These are phyloP conservation scores for Phlebiopsis flavidoalba DNA, from an alignment of 768 basidiomycete genomes.

Conservation along the genomic window DNA sequence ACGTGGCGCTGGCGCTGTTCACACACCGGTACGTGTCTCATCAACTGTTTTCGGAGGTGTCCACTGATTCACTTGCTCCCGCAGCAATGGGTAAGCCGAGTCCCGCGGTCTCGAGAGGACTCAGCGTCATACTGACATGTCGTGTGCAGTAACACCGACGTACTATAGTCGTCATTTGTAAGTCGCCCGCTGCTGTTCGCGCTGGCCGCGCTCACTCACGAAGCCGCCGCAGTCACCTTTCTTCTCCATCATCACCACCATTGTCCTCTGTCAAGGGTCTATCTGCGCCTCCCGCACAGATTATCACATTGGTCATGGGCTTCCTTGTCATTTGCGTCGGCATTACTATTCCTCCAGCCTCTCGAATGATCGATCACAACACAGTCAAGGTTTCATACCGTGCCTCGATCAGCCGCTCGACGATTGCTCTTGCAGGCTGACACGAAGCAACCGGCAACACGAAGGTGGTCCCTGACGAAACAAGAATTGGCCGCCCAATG, in stretches of 20 bases:
- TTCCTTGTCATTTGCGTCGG: slow-evolving; percentile 91
- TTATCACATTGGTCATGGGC: slow-evolving; percentile 88
- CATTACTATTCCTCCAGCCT: slow-evolving; percentile 93
- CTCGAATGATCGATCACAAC: slow-evolving; percentile 86
- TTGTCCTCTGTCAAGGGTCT: slow-evolving; percentile 90
- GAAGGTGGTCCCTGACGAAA: slow-evolving; percentile 67
- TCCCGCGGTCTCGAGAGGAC: slow-evolving; percentile 6
- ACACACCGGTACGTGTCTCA: slow-evolving; percentile 64
- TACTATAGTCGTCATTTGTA: slow-evolving; percentile 86
- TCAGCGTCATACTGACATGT: not conserved
- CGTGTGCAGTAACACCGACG: slow-evolving; percentile 66
- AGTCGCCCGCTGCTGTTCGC: slow-evolving; percentile 20
- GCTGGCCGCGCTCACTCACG: not conserved
- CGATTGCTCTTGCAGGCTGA: slow-evolving; percentile 86
- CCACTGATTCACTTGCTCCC: slow-evolving; percentile 9
- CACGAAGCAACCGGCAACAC: slow-evolving; percentile 54
- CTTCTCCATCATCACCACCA: slow-evolving; percentile 79
- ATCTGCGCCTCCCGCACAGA: slow-evolving; percentile 65
- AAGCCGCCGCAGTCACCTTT: slow-evolving; percentile 64
- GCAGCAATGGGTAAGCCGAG: slow-evolving; percentile 58
- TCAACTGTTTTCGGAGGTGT: not conserved
- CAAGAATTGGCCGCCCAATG: slow-evolving; percentile 46
- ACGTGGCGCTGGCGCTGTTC: slow-evolving; percentile 92
- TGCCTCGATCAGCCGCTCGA: slow-evolving; percentile 84
- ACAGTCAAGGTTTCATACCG: slow-evolving; percentile 44